Conservation (phyloP, 495 filamentous ascomycete species). For the Podospora australis region DNA sequence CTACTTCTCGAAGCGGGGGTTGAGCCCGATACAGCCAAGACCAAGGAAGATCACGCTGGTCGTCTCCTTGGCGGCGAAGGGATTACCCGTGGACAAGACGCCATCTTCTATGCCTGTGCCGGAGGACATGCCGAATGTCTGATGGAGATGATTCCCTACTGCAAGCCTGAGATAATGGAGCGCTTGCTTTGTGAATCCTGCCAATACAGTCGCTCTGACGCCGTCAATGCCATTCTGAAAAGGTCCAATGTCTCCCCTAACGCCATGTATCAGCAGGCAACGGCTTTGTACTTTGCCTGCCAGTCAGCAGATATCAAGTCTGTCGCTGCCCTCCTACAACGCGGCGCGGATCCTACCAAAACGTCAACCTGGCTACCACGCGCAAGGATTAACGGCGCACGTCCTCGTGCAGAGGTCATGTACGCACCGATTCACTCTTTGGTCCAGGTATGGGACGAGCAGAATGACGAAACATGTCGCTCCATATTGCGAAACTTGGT, state of each 20-base stretch:
- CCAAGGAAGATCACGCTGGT: conserved; percentile 9
- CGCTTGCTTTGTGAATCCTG: conserved; percentile 6
- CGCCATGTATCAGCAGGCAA: conserved; percentile 2
- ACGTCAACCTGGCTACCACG: not conserved
- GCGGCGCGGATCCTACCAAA: not conserved
- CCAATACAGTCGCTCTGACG: not conserved
- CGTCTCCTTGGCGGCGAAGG: conserved; percentile 1
- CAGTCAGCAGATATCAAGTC: not conserved
- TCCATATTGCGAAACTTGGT: conserved; percentile 7
- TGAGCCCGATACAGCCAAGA: conserved; percentile 21
- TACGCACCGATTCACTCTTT: not conserved
- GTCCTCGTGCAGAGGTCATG: not conserved
- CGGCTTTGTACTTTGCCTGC: conserved; percentile 6
- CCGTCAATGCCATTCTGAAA: conserved; percentile 3
- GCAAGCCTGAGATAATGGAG: not conserved
- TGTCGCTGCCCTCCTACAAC: conserved; percentile 2
- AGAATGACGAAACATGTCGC: not conserved
- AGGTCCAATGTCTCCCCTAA: conserved; percentile 3
- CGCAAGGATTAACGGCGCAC: not conserved
- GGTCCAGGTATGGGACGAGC: not conserved
- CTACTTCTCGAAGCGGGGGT: conserved; percentile 23
- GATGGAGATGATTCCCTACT: conserved; percentile 14
- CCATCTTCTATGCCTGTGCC: conserved; percentile 17
- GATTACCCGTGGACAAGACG: conserved; percentile 8
- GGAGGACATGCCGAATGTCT: conserved; percentile 14